These are phyloP conservation scores for Rhazya stricta DNA, from an alignment of 257 asterid species.

Conservation along the genomic window DNA sequence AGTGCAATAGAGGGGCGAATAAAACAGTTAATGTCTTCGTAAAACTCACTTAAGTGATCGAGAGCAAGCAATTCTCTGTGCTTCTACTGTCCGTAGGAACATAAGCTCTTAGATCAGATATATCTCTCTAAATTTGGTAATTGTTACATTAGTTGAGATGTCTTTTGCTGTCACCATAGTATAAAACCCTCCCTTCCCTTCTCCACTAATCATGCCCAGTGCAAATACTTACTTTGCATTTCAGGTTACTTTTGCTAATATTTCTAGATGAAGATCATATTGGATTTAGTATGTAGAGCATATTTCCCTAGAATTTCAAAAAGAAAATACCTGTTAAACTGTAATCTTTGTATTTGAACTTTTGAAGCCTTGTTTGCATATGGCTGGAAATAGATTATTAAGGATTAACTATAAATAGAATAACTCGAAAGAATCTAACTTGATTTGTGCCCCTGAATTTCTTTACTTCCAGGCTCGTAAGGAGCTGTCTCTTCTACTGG, in stretches of 20 bases:
- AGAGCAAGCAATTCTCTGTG: background rate
- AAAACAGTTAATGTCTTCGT: background rate
- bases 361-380: background rate
- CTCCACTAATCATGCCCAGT: background rate
- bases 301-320: background rate
- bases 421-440: background rate
- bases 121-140: background rate
- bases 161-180: too few relatives aligned
- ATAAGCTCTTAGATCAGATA: background rate
- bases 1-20: background rate
- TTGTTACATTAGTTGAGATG: background rate
- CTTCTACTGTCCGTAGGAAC: background rate
- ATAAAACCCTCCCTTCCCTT: background rate
- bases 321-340: background rate
- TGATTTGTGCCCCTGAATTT: background rate
- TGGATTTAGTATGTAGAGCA: background rate
- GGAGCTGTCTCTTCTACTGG: background rate
- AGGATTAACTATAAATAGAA: background rate
- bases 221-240: background rate
- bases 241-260: background rate
- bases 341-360: background rate
- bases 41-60: background rate
- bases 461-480: slow-evolving; percentile 17
- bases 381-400: background rate
- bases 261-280: background rate